Conservation (phyloP, 164 flowering plant species). For the Platanus orientalis region DNA sequence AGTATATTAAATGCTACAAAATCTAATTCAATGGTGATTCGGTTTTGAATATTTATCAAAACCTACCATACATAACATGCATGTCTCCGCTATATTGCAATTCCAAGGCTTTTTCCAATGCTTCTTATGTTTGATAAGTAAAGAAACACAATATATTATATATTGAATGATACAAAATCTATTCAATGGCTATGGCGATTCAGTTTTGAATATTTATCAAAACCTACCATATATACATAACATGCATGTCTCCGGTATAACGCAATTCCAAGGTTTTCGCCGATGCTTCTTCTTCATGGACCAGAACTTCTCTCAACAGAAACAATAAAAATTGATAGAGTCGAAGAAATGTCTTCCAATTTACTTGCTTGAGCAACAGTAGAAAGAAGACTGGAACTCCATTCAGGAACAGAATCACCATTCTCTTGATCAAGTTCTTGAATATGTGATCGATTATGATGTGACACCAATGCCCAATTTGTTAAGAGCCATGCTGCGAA, state of each 20-base stretch:
- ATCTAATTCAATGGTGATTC: too few relatives aligned
- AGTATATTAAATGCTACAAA: too few relatives aligned
- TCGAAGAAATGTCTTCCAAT: slow-evolving; percentile 69
- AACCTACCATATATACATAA: too few relatives aligned
- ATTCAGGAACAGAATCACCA: slow-evolving; percentile 84
- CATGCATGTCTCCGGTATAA: slow-evolving; percentile 47
- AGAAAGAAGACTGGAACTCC: slow-evolving; percentile 84
- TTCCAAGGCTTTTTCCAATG: too few relatives aligned
- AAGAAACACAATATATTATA: too few relatives aligned
- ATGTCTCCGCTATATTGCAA: too few relatives aligned
- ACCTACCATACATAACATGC: too few relatives aligned
- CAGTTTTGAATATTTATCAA: too few relatives aligned
- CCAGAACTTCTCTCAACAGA: slow-evolving; percentile 68
- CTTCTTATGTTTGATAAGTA: too few relatives aligned
- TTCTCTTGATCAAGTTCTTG: slow-evolving; percentile 84
- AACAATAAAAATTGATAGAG: slow-evolving; percentile 81
- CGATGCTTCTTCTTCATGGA: slow-evolving; percentile 76
- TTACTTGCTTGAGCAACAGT: slow-evolving; percentile 76
- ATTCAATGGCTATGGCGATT: too few relatives aligned
- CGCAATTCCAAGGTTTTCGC: slow-evolving; percentile 79
- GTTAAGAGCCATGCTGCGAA: slow-evolving; percentile 99
- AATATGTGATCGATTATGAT: slow-evolving; percentile 67
- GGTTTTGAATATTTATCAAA: too few relatives aligned
- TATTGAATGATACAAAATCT: too few relatives aligned
- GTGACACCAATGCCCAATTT: slow-evolving; percentile 93